Evolutionary conservation across 768 basidiomycete species (phyloP).

Genomic region (Lentinula boryana): DNA sequence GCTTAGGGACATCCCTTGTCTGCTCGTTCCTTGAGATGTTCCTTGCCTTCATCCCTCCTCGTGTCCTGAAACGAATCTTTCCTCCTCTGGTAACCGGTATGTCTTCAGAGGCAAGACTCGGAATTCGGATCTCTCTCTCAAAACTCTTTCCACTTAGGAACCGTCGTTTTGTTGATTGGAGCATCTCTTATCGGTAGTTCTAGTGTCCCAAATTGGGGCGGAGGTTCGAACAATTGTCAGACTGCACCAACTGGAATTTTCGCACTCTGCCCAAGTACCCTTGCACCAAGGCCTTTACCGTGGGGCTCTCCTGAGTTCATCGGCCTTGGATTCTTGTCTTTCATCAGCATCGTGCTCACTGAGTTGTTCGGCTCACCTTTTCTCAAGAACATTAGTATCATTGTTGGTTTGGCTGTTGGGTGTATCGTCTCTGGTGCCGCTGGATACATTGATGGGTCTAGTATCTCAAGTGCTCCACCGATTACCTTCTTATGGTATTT

Average conservation of each 20-base stretch:
- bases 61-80: constrained; percentile 59
- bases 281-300: constrained; percentile 64
- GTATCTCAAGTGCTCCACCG: constrained; percentile 60
- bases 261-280: constrained; percentile 63
- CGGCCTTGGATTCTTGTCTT: constrained; percentile 77
- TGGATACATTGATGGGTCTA: constrained; percentile 68
- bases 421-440: constrained; percentile 77
- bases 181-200: constrained; percentile 69
- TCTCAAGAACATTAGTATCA: constrained; percentile 73
- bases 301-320: constrained; percentile 85
- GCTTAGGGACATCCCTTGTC: constrained; percentile 63
- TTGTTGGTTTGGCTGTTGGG: constrained; percentile 69
- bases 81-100: constrained; percentile 75
- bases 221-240: constrained; percentile 71
- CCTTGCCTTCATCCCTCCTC: constrained; percentile 67
- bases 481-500: constrained; percentile 77
- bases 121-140: neutral
- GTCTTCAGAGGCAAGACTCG: neutral
- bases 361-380: constrained; percentile 85
- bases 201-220: constrained; percentile 79
- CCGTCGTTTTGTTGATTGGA: constrained; percentile 77
- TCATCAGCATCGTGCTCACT: neutral
- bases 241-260: constrained; percentile 62
- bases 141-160: constrained; percentile 35
- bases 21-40: constrained; percentile 80